These are phyloP conservation scores for Taphrina communis DNA, from an alignment of 1,139 yeast genomes.

Conservation along the genomic window DNA sequence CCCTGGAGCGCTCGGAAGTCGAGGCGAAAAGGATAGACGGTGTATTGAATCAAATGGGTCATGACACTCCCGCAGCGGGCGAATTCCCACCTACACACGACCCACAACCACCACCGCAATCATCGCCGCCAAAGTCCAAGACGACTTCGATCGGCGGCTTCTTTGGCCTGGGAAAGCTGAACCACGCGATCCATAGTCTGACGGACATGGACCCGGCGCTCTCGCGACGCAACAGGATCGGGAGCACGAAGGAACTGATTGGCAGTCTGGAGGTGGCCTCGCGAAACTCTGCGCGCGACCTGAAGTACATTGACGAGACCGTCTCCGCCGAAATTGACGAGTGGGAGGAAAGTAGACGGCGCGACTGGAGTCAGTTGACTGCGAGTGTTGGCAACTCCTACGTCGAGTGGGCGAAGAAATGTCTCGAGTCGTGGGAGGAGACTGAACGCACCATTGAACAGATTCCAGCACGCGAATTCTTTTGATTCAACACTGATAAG, in stretches of 20 bases:
- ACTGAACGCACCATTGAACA: conserved; percentile 54
- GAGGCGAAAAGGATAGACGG: conserved; percentile 55
- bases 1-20: conserved; percentile 54
- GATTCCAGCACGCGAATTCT: conserved; percentile 42
- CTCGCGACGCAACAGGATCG: conserved; percentile 64
- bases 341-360: conserved; percentile 58
- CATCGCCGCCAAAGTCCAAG: conserved; percentile 21
- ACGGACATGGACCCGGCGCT: conserved; percentile 75
- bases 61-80: conserved; percentile 14
- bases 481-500: neutral
- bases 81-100: conserved; percentile 39
- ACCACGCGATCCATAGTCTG: conserved; percentile 69
- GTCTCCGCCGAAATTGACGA: conserved; percentile 55
- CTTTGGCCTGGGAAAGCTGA: conserved; percentile 56
- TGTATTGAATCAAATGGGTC: conserved; percentile 40
- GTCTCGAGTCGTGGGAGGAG: conserved; percentile 75
- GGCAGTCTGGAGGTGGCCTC: conserved; percentile 44
- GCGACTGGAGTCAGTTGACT: conserved; percentile 59
- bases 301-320: conserved; percentile 32
- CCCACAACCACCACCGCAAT: conserved; percentile 31
- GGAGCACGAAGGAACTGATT: conserved; percentile 61
- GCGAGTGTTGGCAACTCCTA: conserved; percentile 59
- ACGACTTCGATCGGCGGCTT: conserved; percentile 48
- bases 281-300: conserved; percentile 30
- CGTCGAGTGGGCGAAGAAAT: conserved; percentile 72